phyloP scores from a whole-genome alignment of 192 early-diverging fungal genomes.

The Coemansia sp. region DNA sequence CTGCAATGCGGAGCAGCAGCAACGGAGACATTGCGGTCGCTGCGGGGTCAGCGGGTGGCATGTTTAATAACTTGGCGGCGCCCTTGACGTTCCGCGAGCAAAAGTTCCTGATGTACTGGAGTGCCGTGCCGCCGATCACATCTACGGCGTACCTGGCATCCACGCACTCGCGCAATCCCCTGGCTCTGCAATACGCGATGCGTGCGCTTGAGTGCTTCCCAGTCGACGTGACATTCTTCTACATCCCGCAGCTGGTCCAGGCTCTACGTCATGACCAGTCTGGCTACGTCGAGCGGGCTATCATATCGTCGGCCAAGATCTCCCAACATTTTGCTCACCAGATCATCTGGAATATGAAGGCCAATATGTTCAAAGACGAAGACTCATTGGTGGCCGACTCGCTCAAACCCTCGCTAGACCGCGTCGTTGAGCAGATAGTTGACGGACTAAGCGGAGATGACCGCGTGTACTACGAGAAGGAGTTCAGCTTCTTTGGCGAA shows the following conservation, averaged over 20 bases:
- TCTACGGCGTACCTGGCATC: slow-evolving; percentile 80
- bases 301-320: slow-evolving; percentile 87
- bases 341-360: slow-evolving; percentile 99
- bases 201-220: slow-evolving; percentile 86
- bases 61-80: slow-evolving; percentile 26
- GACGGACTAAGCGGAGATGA: slow-evolving; percentile 79
- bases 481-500: slow-evolving; percentile 93
- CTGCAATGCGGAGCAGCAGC: not conserved
- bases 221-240: slow-evolving; percentile 96
- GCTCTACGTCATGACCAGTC: slow-evolving; percentile 82
- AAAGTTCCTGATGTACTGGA: slow-evolving; percentile 85
- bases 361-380: slow-evolving; percentile 89
- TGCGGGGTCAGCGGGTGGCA: slow-evolving; percentile 13
- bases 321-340: slow-evolving; percentile 99
- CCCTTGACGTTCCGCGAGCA: slow-evolving; percentile 47
- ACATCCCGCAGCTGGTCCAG: slow-evolving; percentile 97
- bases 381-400: slow-evolving; percentile 65
- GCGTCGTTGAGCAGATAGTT: slow-evolving; percentile 82
- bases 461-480: slow-evolving; percentile 90
- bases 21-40: not conserved
- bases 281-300: slow-evolving; percentile 95
- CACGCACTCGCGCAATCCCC: slow-evolving; percentile 70
- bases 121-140: slow-evolving; percentile 83
- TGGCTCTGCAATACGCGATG: slow-evolving; percentile 94
- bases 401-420: slow-evolving; percentile 85